These are phyloP conservation scores for Salvia splendens DNA, from an alignment of 257 asterid genomes.

Conservation along the genomic window DNA sequence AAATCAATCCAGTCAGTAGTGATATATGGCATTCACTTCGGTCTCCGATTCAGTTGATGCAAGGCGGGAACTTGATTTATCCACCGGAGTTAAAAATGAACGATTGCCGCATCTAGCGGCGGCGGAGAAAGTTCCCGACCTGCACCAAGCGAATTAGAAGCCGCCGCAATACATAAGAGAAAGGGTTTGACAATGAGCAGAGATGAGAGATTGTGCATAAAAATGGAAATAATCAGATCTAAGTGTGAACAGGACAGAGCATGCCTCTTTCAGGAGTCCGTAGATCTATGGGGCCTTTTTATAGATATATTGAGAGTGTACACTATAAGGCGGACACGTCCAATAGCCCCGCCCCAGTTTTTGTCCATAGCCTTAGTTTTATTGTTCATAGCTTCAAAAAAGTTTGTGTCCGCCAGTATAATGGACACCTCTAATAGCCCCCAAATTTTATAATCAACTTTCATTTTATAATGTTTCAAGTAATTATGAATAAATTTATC, in stretches of 20 bases:
- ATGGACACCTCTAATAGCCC: too few relatives aligned
- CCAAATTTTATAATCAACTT: too few relatives aligned
- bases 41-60: conserved; percentile 66
- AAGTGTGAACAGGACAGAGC: background rate
- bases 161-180: conserved; percentile 42
- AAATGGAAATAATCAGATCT: conserved; percentile 14
- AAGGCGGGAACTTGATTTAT: conserved; percentile 52
- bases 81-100: background rate
- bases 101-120: background rate
- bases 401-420: too few relatives aligned
- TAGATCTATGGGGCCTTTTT: too few relatives aligned
- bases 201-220: background rate
- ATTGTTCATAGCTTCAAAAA: too few relatives aligned
- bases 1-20: background rate
- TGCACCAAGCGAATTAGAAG: conserved; percentile 73
- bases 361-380: too few relatives aligned
- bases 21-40: conserved; percentile 40
- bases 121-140: conserved; percentile 50
- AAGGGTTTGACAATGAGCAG: background rate
- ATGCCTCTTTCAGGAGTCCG: too few relatives aligned
- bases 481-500: too few relatives aligned
- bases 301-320: too few relatives aligned
- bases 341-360: too few relatives aligned
- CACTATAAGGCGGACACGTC: too few relatives aligned
- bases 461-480: too few relatives aligned